Percentiles rank a stretch among this genome's conserved stretches.
These are phyloP conservation scores for Immersiporthe knoxdaviesiana DNA, from an alignment of 2,329 filamentous ascomycete species.

Conservation along the genomic window DNA sequence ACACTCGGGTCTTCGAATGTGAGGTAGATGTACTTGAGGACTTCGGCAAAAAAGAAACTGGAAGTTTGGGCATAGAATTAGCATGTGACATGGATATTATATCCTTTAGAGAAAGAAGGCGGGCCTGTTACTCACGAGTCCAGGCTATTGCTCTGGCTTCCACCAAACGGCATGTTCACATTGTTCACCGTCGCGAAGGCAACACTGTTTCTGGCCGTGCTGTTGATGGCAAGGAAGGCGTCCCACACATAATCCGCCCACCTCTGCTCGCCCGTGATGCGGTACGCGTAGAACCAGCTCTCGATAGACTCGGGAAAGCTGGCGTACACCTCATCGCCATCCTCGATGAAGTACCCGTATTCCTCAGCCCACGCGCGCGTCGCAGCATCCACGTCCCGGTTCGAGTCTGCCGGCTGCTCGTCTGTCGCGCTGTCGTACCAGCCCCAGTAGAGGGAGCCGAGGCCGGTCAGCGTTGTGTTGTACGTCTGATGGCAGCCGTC, in stretches of 20 bases:
- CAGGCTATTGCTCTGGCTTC: conserved; percentile 19
- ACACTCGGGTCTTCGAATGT: conserved; percentile 22
- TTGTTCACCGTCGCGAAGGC: conserved; percentile 20
- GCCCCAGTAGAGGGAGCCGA: conserved; percentile 17
- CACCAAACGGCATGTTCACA: conserved; percentile 23
- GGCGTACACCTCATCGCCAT: conserved; percentile 19
- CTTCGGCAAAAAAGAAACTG: conserved; percentile 22
- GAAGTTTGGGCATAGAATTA: not conserved
- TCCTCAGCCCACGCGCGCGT: conserved; percentile 18
- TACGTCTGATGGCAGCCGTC: conserved; percentile 24
- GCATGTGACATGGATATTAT: not conserved
- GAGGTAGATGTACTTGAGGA: conserved; percentile 18
- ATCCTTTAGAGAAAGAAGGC: too few species aligned
- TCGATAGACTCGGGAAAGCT: conserved; percentile 21
- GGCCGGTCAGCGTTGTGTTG: conserved; percentile 22
- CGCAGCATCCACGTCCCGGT: conserved; percentile 17
- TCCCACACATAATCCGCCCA: conserved; percentile 24
- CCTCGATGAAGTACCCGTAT: conserved; percentile 18
- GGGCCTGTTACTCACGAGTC: conserved; percentile 11
- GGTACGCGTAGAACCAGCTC: conserved; percentile 25
- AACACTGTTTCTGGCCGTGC: conserved; percentile 20
- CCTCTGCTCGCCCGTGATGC: conserved; percentile 19
- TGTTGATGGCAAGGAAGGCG: conserved; percentile 19
- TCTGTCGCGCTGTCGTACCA: conserved; percentile 20
- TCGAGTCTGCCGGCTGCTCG: conserved; percentile 14